Evolutionary conservation across 495 filamentous ascomycete genomes (phyloP).

Genomic region (Daldinia vernicosa): DNA sequence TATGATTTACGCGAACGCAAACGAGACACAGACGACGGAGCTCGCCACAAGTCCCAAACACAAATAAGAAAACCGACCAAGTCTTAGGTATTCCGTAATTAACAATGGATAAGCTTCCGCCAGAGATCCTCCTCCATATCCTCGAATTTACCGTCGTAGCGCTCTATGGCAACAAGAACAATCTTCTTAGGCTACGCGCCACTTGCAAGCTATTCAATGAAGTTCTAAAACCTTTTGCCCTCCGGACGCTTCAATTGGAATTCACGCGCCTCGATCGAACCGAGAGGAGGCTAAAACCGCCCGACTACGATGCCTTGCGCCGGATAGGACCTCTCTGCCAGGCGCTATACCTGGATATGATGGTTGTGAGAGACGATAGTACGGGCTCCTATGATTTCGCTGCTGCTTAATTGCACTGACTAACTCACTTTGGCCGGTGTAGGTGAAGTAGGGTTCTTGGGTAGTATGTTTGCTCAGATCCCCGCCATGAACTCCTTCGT

Average conservation of each 20-base stretch:
- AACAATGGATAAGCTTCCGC: slow-evolving; percentile 25
- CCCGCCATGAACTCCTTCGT: slow-evolving; percentile 28
- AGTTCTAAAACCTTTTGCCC: slow-evolving; percentile 37
- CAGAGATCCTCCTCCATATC: slow-evolving; percentile 30
- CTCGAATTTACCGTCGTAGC: slow-evolving; percentile 23
- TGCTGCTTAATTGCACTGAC: background rate
- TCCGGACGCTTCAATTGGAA: slow-evolving; percentile 41
- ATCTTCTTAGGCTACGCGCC: slow-evolving; percentile 35
- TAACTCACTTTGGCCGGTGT: slow-evolving; percentile 4
- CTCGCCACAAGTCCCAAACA: background rate
- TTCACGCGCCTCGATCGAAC: slow-evolving; percentile 40
- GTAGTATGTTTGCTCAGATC: slow-evolving; percentile 27
- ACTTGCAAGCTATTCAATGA: slow-evolving; percentile 42
- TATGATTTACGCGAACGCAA: background rate
- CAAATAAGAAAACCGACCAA: background rate
- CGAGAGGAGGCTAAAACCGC: slow-evolving; percentile 10
- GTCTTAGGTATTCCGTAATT: too few relatives aligned
- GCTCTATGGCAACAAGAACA: slow-evolving; percentile 30
- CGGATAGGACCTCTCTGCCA: slow-evolving; percentile 33
- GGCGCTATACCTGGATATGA: slow-evolving; percentile 42
- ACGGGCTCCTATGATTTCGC: background rate
- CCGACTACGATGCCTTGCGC: slow-evolving; percentile 29
- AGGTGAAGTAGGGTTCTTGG: slow-evolving; percentile 35
- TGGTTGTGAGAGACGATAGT: slow-evolving; percentile 46
- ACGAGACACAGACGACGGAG: background rate